Conservation (phyloP, 164 flowering plant genomes). For the Vitis rupestris region DNA sequence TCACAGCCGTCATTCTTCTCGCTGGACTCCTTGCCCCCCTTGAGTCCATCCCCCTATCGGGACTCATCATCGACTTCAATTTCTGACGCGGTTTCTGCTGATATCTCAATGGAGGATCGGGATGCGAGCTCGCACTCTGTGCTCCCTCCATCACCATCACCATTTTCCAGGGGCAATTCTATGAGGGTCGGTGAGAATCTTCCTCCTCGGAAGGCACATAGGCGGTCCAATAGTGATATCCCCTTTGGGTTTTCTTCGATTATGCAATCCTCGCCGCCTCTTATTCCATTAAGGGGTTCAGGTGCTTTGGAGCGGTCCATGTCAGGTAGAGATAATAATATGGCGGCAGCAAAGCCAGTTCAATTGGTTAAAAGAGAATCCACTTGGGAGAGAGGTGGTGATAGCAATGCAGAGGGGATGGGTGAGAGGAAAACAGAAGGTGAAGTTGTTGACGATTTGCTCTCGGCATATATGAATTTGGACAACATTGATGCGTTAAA, state of each 20-base stretch:
- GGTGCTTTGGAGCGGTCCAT: constrained; percentile 38
- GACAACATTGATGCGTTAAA: constrained; percentile 71
- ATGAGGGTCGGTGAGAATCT: constrained; percentile 55
- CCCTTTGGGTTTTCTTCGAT: constrained; percentile 65
- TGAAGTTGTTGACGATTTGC: constrained; percentile 76
- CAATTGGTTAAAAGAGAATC: constrained; percentile 65
- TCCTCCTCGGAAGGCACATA: constrained; percentile 83
- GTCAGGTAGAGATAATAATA: constrained; percentile 40
- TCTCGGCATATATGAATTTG: constrained; percentile 84
- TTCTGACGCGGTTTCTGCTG: constrained; percentile 43
- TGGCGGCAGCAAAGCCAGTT: constrained; percentile 36
- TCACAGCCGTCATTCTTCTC: constrained; percentile 83
- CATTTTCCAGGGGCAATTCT: constrained; percentile 23
- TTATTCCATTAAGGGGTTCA: constrained; percentile 36
- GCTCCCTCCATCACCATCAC: constrained; percentile 30
- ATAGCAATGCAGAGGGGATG: constrained; percentile 51
- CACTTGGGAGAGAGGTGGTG: constrained; percentile 46
- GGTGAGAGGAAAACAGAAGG: constrained; percentile 81
- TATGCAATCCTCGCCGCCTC: constrained; percentile 53
- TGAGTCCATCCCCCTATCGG: constrained; percentile 72
- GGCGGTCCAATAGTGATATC: constrained; percentile 86
- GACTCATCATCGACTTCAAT: constrained; percentile 40
- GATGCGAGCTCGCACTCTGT: constrained; percentile 39
- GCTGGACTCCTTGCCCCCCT: constrained; percentile 80
- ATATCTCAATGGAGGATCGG: constrained; percentile 73